These are phyloP conservation scores for Codiaeum variegatum DNA, from an alignment of 441 rosid species.

Conservation along the genomic window DNA sequence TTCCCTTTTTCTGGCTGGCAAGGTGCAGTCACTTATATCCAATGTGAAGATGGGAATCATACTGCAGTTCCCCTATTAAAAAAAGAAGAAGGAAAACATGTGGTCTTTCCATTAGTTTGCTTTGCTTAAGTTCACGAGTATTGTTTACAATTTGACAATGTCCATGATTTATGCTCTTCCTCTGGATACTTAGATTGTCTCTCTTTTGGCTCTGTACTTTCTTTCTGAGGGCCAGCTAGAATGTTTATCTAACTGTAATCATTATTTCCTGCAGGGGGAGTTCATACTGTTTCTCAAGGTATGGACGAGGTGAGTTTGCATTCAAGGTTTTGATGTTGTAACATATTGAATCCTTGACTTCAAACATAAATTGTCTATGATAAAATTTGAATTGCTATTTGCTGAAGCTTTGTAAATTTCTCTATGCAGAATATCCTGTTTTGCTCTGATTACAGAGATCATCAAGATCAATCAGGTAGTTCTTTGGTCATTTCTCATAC, in stretches of 20 bases:
- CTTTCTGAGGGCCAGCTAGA: neutral
- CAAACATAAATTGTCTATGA: neutral
- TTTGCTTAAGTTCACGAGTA: neutral
- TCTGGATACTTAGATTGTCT: slow-evolving; percentile 1
- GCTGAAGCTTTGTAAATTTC: slow-evolving; percentile 21
- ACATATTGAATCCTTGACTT: neutral
- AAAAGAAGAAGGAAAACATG: slow-evolving; percentile 6
- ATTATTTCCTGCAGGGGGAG: slow-evolving; percentile 49
- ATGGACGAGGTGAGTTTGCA: slow-evolving; percentile 54
- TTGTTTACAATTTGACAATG: neutral
- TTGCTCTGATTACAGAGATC: slow-evolving; percentile 54
- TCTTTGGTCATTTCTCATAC: neutral
- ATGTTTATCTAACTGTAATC: slow-evolving; percentile 1
- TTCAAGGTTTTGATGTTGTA: slow-evolving; percentile 12
- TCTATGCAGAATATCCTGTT: slow-evolving; percentile 60
- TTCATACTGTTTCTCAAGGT: slow-evolving; percentile 52
- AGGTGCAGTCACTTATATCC: neutral
- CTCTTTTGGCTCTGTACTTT: neutral
- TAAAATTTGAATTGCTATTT: neutral
- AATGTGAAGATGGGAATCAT: neutral
- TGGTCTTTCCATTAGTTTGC: neutral
- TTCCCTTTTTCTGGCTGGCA: neutral
- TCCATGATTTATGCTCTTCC: neutral
- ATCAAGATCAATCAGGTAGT: slow-evolving; percentile 68
- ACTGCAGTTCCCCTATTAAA: neutral